Percentiles rank a stretch among this genome's conserved stretches.
Evolutionary conservation across 148 eudicot genomes (phyloP).

Genomic region (Rhododendron ferrugineum): DNA sequence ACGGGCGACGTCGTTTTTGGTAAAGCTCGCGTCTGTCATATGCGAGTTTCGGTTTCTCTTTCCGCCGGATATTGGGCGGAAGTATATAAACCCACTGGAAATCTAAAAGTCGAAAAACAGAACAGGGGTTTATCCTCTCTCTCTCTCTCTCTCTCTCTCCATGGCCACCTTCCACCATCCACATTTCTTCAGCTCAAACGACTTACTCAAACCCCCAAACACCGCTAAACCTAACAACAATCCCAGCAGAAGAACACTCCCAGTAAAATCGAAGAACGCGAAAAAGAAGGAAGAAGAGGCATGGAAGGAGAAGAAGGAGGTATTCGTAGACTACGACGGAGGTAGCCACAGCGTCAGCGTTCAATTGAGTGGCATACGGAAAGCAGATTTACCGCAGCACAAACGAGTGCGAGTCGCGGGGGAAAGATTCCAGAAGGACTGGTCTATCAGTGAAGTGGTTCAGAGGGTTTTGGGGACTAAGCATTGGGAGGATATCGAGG

Average conservation of each 20-base stretch:
- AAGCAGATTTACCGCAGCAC: slow-evolving; percentile 52
- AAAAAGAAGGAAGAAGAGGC: slow-evolving; percentile 27
- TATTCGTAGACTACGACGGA: slow-evolving; percentile 56
- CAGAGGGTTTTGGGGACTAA: slow-evolving; percentile 35
- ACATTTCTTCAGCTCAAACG: slow-evolving; percentile 9
- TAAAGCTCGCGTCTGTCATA: too few species aligned
- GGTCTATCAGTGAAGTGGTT: slow-evolving; percentile 67
- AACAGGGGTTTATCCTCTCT: not conserved
- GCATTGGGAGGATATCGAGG: slow-evolving; percentile 54
- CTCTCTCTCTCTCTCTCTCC: not conserved
- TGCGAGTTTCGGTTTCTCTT: too few species aligned
- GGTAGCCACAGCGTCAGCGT: slow-evolving; percentile 45
- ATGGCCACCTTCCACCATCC: slow-evolving; percentile 18
- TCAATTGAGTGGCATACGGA: slow-evolving; percentile 56
- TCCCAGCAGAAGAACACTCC: not conserved
- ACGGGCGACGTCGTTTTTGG: too few species aligned
- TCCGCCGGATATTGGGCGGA: too few species aligned
- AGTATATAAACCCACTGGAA: too few species aligned
- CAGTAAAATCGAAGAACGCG: slow-evolving; percentile 22
- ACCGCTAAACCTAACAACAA: not conserved
- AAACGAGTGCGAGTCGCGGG: slow-evolving; percentile 46
- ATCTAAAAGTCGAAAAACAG: not conserved
- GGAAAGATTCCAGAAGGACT: slow-evolving; percentile 83
- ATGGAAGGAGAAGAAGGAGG: slow-evolving; percentile 63
- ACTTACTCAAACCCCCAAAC: slow-evolving; percentile 2